phyloP scores from a whole-genome alignment of 169 alveolate species.

The Toxoplasma gondii region DNA sequence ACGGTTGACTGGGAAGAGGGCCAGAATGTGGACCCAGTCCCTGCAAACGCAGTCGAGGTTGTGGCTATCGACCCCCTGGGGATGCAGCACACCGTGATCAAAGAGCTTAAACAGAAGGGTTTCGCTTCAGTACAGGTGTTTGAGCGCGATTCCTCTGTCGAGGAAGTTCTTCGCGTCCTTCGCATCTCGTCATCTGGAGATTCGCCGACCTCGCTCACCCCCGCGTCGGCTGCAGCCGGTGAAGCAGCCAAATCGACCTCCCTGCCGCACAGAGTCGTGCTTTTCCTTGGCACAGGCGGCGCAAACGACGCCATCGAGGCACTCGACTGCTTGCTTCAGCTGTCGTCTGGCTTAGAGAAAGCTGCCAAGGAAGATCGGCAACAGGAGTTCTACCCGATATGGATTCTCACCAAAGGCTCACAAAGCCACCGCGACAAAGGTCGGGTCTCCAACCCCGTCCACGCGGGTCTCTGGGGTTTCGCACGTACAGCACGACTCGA shows the following conservation, averaged over 20 bases:
- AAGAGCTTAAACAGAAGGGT: background rate
- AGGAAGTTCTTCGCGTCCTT: background rate
- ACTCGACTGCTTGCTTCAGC: background rate
- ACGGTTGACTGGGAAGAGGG: slow-evolving; percentile 61
- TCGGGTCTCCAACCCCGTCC: slow-evolving; percentile 11
- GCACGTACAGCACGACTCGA: slow-evolving; percentile 74
- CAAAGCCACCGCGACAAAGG: background rate
- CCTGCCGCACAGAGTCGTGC: background rate
- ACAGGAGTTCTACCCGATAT: background rate
- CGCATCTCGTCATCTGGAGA: background rate
- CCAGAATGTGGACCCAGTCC: background rate
- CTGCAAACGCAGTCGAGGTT: background rate
- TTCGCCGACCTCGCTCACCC: background rate
- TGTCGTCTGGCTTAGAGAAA: background rate
- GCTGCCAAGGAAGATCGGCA: background rate
- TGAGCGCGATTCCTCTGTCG: background rate
- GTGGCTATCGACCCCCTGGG: slow-evolving; percentile 40
- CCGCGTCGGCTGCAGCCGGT: background rate
- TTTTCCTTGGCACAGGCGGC: background rate
- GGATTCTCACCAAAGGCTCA: slow-evolving; percentile 30
- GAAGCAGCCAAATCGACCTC: background rate
- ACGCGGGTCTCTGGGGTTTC: slow-evolving; percentile 80
- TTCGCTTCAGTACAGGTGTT: slow-evolving; percentile 16
- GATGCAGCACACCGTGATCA: background rate
- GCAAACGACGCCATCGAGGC: background rate